These are phyloP conservation scores for Platismatia glauca DNA, from an alignment of 495 filamentous ascomycete genomes.

Conservation along the genomic window DNA sequence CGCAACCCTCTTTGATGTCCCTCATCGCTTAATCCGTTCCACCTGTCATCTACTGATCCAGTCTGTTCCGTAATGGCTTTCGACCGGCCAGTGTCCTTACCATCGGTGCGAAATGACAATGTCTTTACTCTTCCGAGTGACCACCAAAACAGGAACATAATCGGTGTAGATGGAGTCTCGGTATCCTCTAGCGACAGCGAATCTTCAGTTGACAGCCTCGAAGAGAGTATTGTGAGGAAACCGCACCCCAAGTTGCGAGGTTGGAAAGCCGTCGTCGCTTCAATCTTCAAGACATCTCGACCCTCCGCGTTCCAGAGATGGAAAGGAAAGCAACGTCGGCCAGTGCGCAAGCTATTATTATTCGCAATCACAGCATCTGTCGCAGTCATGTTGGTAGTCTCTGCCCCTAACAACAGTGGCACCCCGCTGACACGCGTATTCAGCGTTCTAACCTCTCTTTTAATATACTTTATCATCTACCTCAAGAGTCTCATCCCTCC, in stretches of 20 bases:
- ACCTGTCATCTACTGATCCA: no score
- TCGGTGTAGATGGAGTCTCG: background rate
- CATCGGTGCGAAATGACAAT: no score
- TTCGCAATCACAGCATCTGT: background rate
- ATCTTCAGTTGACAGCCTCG: background rate
- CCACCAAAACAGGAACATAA: no score
- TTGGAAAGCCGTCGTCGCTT: background rate
- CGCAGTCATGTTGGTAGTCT: background rate
- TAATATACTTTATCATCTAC: conserved; percentile 14
- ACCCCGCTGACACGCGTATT: background rate
- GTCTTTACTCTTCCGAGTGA: no score
- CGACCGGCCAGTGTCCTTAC: no score
- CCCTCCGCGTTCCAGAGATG: background rate
- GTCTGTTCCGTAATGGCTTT: no score
- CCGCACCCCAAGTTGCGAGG: background rate
- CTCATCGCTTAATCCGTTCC: no score
- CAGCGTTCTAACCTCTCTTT: background rate
- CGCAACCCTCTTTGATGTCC: no score
- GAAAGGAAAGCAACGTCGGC: background rate
- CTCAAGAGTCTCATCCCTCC: conserved; percentile 5
- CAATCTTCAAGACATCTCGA: background rate
- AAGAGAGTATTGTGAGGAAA: background rate
- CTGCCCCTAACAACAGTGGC: background rate
- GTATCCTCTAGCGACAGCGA: background rate
- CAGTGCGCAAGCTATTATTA: background rate